Evolutionary conservation across 2,329 filamentous ascomycete genomes (phyloP), one percentile per base, ranked within the genome.

Genomic region (Botrytis fabae): DNA sequence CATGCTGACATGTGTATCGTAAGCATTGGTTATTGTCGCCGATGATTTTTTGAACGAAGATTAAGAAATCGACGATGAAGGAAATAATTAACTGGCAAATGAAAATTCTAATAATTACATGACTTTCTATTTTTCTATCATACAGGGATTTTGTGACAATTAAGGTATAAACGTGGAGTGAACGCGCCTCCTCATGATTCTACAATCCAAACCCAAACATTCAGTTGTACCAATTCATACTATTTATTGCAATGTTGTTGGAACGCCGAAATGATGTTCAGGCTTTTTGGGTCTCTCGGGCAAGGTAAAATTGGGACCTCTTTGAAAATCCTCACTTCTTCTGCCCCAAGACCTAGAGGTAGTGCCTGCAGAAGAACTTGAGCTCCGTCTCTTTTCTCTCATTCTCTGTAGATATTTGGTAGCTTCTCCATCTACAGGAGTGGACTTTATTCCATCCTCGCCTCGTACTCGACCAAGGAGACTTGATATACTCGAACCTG

Each of bases 361-460:
- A 14, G 44, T 59, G n/a, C 46, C 38, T 20, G 22, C n/a, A 42
- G 46, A 66, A 28, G 61, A 54, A 10, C 25, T 46, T 42, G 70
- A 66, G 44, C 70, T 69, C 38, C 63, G 63, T n/a, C 63, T 68
- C 51, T 66, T 60, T 40, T 72, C 62, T 28, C 28, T 60, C 62
- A 68, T 59, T 22, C 51, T 72, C 8, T 57, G 48, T 48, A 72
- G 16, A 60, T 72, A 72, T 38, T 38, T 72, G 20, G 70, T 72
- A n/a, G 70, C 70, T 40, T 72, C 70, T 16, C 70, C 70, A 32
- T 69, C 70, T 20, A 59, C n/a, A 6, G 28, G 16, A 3, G 38
- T n/a, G 2, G 64, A 22, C 12, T 48, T 69, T 3, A 14, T 22
- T 48, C 22, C 59, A 16, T 72, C 62, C 2, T 69, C 70, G 8